Evolutionary conservation across 106 monocot genomes (phyloP), one percentile per base, ranked within the genome.

Genomic region (Acorus calamus): DNA sequence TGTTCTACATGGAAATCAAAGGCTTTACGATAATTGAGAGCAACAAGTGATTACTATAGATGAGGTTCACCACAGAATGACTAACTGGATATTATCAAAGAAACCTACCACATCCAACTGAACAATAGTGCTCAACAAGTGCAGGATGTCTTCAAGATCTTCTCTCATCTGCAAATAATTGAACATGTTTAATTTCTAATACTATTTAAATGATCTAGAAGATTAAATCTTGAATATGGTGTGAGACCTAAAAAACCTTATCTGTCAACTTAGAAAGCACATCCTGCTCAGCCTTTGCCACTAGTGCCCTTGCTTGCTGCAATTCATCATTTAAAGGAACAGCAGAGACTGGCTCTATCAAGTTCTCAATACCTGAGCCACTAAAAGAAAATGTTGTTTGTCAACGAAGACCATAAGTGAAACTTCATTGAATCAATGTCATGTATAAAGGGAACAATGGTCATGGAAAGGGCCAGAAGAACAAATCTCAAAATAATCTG

Each of bases 261-360:
- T 92, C 84, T 63, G 81, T 84, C 65, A 92, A 70, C 56, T 66
- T 65, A 44, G 87, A 82, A 48, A 92, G 73, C 43, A 87, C 87
- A 45, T 84, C 73, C 55, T 84, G 80, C 71, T 92, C 92, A 75
- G 87, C 87, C 69, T 78, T 87, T 45, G 75, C 69, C 8, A 78
- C 87, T 59, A 67, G 63, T 6, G 50, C 71, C 64, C 80, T 77
- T 65, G 77, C 72, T 64, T 82, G 63, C 57, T 92, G 92, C 57
- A 92, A 61, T 57, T 92, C 80, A 73, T 92, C 92, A 71, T 92
- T 92, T 50, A 92, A 47, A 11, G 81, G 68, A 11, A 92, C 71
- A 66, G 87, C 87, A 78, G 76, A 64, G 52, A 87, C 61, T 44
- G 92, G 92, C 66, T 92, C 92, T 53, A 92, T 49, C 59, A 87